A percentile compares a stretch with the other conserved stretches of the same genome.
phyloP scores from a whole-genome alignment of 148 eudicot species.

The Dianthus caryophyllus region DNA sequence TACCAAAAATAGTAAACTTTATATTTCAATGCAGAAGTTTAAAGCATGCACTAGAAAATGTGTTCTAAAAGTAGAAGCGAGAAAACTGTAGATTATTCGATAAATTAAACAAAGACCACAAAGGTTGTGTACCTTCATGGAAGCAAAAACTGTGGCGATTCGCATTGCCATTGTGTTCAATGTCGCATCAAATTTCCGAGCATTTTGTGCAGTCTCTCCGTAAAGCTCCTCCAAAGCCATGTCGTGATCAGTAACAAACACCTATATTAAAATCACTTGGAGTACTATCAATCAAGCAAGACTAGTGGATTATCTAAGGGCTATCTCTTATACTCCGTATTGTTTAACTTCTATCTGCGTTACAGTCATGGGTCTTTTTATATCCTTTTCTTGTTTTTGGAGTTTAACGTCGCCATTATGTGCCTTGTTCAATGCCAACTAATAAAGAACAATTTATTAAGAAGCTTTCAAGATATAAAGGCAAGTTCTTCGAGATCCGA shows the following conservation, averaged over 20 bases:
- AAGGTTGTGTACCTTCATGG: slow-evolving; percentile 81
- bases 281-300: slow-evolving; percentile 6
- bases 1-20: too few species aligned
- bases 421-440: background rate
- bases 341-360: too few species aligned
- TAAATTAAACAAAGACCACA: background rate
- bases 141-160: slow-evolving; percentile 94
- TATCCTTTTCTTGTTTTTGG: too few species aligned
- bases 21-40: background rate
- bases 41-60: background rate
- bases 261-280: slow-evolving; percentile 35
- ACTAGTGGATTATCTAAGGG: background rate
- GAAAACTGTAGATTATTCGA: background rate
- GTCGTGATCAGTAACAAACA: slow-evolving; percentile 76
- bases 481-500: background rate
- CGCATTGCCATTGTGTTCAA: slow-evolving; percentile 72
- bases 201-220: slow-evolving; percentile 53
- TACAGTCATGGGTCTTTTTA: too few species aligned
- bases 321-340: too few species aligned
- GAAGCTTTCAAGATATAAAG: background rate
- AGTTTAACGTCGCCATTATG: too few species aligned
- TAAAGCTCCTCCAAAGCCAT: slow-evolving; percentile 76
- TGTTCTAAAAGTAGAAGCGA: background rate
- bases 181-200: slow-evolving; percentile 62
- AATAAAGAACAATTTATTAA: too few species aligned